phyloP scores from a whole-genome alignment of 352 stramenopile species.

The Phytophthora sojae region DNA sequence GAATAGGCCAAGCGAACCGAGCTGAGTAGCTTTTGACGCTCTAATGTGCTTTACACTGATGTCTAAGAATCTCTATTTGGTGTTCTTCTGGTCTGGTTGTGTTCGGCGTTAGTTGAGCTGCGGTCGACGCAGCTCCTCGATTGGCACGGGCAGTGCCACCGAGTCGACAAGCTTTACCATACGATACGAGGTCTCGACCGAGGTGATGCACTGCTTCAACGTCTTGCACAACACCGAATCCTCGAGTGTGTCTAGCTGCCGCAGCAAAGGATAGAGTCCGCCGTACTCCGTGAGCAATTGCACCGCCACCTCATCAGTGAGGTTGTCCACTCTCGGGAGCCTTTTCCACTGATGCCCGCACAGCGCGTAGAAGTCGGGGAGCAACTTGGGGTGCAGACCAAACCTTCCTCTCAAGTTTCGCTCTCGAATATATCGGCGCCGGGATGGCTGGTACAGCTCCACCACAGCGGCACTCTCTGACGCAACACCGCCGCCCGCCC shows the following conservation, averaged over 20 bases:
- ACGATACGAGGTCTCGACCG: slow-evolving; percentile 80
- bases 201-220: slow-evolving; percentile 78
- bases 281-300: slow-evolving; percentile 72
- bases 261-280: slow-evolving; percentile 61
- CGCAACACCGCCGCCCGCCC: neutral
- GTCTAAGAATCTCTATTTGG: slow-evolving; percentile 15
- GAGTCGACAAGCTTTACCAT: slow-evolving; percentile 72
- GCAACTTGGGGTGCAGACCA: slow-evolving; percentile 51
- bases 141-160: slow-evolving; percentile 57
- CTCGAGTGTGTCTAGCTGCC: slow-evolving; percentile 69
- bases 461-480: slow-evolving; percentile 31
- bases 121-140: slow-evolving; percentile 56
- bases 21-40: slow-evolving; percentile 31
- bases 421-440: slow-evolving; percentile 72
- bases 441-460: slow-evolving; percentile 80
- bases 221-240: slow-evolving; percentile 57
- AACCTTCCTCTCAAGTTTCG: slow-evolving; percentile 69
- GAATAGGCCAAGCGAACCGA: slow-evolving; percentile 30
- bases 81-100: neutral
- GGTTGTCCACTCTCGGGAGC: slow-evolving; percentile 58
- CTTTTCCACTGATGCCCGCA: slow-evolving; percentile 79
- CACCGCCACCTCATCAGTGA: slow-evolving; percentile 67
- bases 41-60: slow-evolving; percentile 37
- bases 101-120: slow-evolving; percentile 31
- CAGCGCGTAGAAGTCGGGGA: slow-evolving; percentile 73